Base-by-base conservation (phyloP, 1,284 basidiomycete species). In the Apiotrichum laibachii region DNA sequence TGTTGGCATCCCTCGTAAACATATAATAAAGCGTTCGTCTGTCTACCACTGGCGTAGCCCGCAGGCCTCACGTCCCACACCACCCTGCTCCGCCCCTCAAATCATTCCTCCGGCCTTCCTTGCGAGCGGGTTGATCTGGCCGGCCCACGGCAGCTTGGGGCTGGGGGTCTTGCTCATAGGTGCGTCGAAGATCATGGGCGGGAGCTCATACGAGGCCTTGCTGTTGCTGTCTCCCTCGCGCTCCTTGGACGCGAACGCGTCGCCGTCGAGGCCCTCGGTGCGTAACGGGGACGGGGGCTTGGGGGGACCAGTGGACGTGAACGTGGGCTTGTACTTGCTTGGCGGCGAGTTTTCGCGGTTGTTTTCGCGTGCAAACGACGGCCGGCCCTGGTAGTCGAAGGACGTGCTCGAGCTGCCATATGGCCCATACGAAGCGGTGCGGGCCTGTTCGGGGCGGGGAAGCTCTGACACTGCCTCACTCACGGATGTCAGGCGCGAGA, bases 231-330 rank as follows among this genome's bases (percentile, higher is more conserved):
- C n/a, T 12, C 4, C 37, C 4, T 2, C 16, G 5, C 11, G 37
- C 37, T 16, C 12, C 16, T 42, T 42, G 1, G 40, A 15, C 26
- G 15, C 26, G 50, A 52, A 52, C 39, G 31, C 12, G 16, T 43
- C 42, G 33, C 52, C 52, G 52, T 53, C 52, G 31, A 53, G 52
- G 1, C 52, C 52, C 33, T 45, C 43, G 13, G 42, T 15, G 12
- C 19, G 43, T 12, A 21, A 16, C 11, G 52, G 52, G 19, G 31
- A 19, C 12, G 52, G 43, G 19, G 52, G 52, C 13, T 19, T n/a
- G 13, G 52, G 52, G 8, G 33, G 15, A 5, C 19, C 15, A 18
- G 21, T 16, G 19, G 43, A 8, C 33, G 21, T 16, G 18, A 35
- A 42, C 19, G 33, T 45, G 40, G 52, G 12, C 22, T 15, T 43